phyloP scores from a whole-genome alignment of 768 basidiomycete species.

The Strobilomyces dryophilus region DNA sequence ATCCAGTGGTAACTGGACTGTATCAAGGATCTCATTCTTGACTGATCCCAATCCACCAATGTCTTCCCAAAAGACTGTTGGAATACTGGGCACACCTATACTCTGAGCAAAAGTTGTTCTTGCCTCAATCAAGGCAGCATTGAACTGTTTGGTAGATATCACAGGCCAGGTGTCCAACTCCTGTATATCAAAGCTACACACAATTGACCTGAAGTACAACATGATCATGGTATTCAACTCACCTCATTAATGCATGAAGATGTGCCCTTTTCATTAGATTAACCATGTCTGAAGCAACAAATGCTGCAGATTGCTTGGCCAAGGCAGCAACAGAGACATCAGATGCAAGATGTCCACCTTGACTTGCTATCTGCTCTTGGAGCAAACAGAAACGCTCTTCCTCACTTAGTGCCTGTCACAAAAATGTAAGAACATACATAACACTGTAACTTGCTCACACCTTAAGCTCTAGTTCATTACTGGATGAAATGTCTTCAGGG shows the following conservation, averaged over 20 bases:
- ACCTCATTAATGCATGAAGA: slow-evolving; percentile 38
- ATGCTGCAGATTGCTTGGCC: slow-evolving; percentile 86
- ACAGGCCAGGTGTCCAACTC: slow-evolving; percentile 11
- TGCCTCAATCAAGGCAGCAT: slow-evolving; percentile 64
- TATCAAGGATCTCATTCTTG: slow-evolving; percentile 92
- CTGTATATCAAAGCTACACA: neutral
- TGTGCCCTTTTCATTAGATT: slow-evolving; percentile 62
- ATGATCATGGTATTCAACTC: neutral
- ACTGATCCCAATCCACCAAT: slow-evolving; percentile 87
- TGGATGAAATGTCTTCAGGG: slow-evolving; percentile 69
- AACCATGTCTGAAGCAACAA: slow-evolving; percentile 77
- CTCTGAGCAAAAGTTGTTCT: slow-evolving; percentile 80
- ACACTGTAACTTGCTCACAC: slow-evolving; percentile 34
- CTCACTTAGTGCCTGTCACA: slow-evolving; percentile 73
- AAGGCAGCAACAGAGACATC: slow-evolving; percentile 75
- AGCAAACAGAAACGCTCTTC: slow-evolving; percentile 64
- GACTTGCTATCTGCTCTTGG: slow-evolving; percentile 34
- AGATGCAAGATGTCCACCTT: slow-evolving; percentile 45
- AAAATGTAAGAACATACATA: neutral
- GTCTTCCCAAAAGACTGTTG: slow-evolving; percentile 95
- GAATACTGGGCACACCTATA: slow-evolving; percentile 97
- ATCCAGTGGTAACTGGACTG: slow-evolving; percentile 88
- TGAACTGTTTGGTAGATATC: slow-evolving; percentile 58
- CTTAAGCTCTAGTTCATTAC: slow-evolving; percentile 77
- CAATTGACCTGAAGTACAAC: neutral